Conservation (phyloP, 2,329 filamentous ascomycete species). For the Teratosphaeria pseudoeucalypti region DNA sequence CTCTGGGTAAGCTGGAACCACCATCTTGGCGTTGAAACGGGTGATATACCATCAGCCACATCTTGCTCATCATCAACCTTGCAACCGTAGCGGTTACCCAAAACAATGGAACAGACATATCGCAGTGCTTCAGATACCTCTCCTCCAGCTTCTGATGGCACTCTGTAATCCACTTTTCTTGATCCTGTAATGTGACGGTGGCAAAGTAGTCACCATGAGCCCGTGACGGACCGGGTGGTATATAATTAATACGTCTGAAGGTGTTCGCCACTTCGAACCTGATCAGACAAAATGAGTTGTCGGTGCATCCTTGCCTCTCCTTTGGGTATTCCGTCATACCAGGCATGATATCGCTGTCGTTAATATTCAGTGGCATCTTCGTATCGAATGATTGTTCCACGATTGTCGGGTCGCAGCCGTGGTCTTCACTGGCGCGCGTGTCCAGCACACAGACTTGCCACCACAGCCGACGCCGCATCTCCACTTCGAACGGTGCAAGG, state of each 20-base stretch:
- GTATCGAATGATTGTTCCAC: constrained; percentile 51
- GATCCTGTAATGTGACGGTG: constrained; percentile 35
- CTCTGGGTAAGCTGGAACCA: constrained; percentile 47
- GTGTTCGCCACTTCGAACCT: constrained; percentile 42
- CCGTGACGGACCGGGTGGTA: constrained; percentile 32
- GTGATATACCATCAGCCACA: constrained; percentile 68
- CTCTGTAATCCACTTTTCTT: constrained; percentile 41
- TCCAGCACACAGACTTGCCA: constrained; percentile 52
- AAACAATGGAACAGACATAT: constrained; percentile 49
- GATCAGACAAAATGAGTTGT: constrained; percentile 48
- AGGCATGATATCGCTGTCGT: constrained; percentile 43
- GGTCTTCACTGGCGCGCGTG: constrained; percentile 50
- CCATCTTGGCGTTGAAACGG: constrained; percentile 55
- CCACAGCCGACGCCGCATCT: constrained; percentile 50
- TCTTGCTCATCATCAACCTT: constrained; percentile 64
- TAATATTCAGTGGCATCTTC: constrained; percentile 46
- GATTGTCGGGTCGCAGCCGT: constrained; percentile 53
- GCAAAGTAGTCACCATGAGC: constrained; percentile 34
- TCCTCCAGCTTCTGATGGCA: constrained; percentile 39
- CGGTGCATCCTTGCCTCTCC: constrained; percentile 44
- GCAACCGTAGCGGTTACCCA: constrained; percentile 60
- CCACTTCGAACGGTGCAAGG: constrained; percentile 49
- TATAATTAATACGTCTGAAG: constrained; percentile 35
- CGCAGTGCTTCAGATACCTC: constrained; percentile 40
- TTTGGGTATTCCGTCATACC: constrained; percentile 39